A percentile compares a stretch with the other conserved stretches of the same genome.
phyloP scores from a whole-genome alignment of 2,329 filamentous ascomycete species.

The Zymoseptoria ardabiliae region DNA sequence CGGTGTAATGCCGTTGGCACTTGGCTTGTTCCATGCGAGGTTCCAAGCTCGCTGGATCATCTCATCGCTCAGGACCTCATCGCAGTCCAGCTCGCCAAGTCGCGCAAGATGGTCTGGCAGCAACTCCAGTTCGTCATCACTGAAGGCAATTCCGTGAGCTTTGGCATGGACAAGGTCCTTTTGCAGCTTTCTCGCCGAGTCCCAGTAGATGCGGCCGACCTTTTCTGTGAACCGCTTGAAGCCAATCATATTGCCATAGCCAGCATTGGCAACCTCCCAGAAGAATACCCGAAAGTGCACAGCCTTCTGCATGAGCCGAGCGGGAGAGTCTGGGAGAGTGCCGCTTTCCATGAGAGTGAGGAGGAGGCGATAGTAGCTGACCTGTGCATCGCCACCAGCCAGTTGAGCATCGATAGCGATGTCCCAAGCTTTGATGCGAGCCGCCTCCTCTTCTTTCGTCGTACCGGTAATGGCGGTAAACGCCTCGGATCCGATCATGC shows the following conservation, averaged over 20 bases:
- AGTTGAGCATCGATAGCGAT: conserved; percentile 91
- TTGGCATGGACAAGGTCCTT: conserved; percentile 29
- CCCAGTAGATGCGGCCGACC: conserved; percentile 72
- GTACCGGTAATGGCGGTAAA: conserved; percentile 75
- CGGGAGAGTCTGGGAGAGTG: conserved; percentile 75
- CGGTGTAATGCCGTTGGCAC: conserved; percentile 56
- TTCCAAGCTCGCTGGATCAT: conserved; percentile 84
- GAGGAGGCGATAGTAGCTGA: conserved; percentile 78
- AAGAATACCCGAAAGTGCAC: conserved; percentile 84
- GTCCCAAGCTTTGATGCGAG: conserved; percentile 82
- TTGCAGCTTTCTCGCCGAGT: conserved; percentile 63
- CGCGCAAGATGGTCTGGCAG: conserved; percentile 70
- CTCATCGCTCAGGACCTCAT: conserved; percentile 68
- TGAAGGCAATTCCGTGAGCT: conserved; percentile 15
- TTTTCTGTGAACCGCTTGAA: conserved; percentile 65
- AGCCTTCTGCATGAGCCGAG: conserved; percentile 82
- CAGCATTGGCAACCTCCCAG: conserved; percentile 65
- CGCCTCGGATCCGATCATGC: conserved; percentile 65
- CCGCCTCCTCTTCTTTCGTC: conserved; percentile 76
- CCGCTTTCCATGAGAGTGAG: conserved; percentile 82
- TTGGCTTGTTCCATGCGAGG: conserved; percentile 77
- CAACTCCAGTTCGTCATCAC: conserved; percentile 51
- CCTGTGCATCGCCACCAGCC: conserved; percentile 80
- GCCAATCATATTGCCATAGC: conserved; percentile 55
- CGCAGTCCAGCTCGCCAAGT: conserved; percentile 71